These are phyloP conservation scores for Fusarium armeniacum DNA, from an alignment of 2,329 filamentous ascomycete genomes.

Conservation along the genomic window DNA sequence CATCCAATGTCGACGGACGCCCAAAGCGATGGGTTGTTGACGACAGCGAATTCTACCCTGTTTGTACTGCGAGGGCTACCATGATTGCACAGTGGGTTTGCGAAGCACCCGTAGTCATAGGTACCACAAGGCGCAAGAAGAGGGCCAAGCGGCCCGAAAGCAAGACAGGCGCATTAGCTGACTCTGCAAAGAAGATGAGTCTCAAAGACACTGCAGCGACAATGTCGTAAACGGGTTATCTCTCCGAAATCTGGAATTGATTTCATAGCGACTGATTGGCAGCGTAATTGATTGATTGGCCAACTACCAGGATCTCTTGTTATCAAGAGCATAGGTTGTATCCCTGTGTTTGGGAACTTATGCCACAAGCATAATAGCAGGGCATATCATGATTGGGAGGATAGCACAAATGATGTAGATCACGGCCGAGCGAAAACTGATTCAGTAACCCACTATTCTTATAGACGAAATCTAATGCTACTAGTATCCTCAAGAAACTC, in stretches of 20 bases:
- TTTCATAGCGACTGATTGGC: slow-evolving; percentile 6
- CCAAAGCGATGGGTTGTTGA: slow-evolving; percentile 73
- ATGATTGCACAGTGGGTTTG: slow-evolving; percentile 78
- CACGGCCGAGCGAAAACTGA: slow-evolving; percentile 17
- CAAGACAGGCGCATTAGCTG: slow-evolving; percentile 23
- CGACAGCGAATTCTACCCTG: slow-evolving; percentile 76
- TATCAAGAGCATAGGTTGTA: background rate
- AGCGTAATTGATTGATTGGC: background rate
- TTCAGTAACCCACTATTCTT: slow-evolving; percentile 29
- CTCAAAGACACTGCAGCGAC: slow-evolving; percentile 16
- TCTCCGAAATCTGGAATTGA: slow-evolving; percentile 1
- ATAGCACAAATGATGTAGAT: slow-evolving; percentile 16
- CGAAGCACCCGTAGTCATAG: slow-evolving; percentile 64
- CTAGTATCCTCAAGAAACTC: slow-evolving; percentile 29
- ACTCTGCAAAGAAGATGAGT: slow-evolving; percentile 25
- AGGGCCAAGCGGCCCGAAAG: slow-evolving; percentile 46
- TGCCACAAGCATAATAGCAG: background rate
- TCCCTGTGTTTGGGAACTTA: background rate
- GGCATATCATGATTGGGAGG: background rate
- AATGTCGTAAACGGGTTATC: background rate
- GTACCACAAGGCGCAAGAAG: slow-evolving; percentile 58
- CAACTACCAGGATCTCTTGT: background rate
- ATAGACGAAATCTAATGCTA: slow-evolving; percentile 38
- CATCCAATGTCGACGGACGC: background rate
- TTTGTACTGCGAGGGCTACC: slow-evolving; percentile 77